Evolutionary conservation across 331 rosid genomes (phyloP).

Genomic region (Arachis monticola): DNA sequence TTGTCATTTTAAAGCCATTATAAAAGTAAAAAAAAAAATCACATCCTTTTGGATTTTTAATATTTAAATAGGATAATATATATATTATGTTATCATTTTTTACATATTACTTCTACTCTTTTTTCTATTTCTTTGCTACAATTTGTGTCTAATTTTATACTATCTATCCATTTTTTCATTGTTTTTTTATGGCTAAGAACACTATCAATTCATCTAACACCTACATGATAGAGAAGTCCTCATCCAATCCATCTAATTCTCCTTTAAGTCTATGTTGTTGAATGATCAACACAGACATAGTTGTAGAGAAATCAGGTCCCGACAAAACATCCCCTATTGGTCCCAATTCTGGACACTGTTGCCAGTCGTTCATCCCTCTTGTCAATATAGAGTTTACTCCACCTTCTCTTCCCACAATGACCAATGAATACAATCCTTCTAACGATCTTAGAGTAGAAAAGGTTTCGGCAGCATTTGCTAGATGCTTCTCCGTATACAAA

Average conservation of each 20-base stretch:
- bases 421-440: slow-evolving; percentile 70
- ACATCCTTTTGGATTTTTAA: too few species aligned
- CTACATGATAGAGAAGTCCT: slow-evolving; percentile 75
- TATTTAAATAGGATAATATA: too few species aligned
- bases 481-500: slow-evolving; percentile 71
- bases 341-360: slow-evolving; percentile 84
- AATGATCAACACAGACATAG: slow-evolving; percentile 71
- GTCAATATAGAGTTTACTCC: slow-evolving; percentile 73
- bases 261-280: slow-evolving; percentile 75
- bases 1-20: too few species aligned
- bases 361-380: slow-evolving; percentile 85
- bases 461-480: slow-evolving; percentile 73
- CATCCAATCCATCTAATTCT: slow-evolving; percentile 80
- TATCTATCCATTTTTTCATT: too few species aligned
- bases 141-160: not conserved
- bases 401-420: slow-evolving; percentile 81
- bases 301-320: slow-evolving; percentile 64
- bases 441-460: slow-evolving; percentile 63
- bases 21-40: too few species aligned
- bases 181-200: not conserved
- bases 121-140: not conserved
- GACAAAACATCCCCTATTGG: slow-evolving; percentile 87
- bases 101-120: not conserved
- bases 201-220: slow-evolving; percentile 23
- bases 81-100: too few species aligned